Percentiles rank a stretch among this genome's conserved stretches.
Evolutionary conservation across 2,329 filamentous ascomycete species (phyloP).

Genomic region (Ceratocystiopsis sp.): DNA sequence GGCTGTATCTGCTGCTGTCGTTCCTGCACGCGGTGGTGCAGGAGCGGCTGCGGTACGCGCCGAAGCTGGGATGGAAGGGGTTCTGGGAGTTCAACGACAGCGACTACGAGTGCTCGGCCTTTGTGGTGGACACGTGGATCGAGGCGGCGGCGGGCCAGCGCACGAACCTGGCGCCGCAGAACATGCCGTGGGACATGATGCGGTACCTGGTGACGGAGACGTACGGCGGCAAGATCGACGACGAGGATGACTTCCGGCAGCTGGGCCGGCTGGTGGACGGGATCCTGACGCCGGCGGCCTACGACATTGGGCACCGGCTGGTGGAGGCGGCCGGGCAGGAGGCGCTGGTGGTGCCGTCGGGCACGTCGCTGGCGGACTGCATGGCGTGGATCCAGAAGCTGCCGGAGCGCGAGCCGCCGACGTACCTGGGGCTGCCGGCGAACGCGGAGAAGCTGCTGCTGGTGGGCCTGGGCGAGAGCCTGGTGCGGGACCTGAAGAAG

Average conservation of each 20-base stretch:
- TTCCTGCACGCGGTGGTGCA: slow-evolving; percentile 95
- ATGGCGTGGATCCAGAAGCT: slow-evolving; percentile 79
- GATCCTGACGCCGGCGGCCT: slow-evolving; percentile 74
- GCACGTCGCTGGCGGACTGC: slow-evolving; percentile 74
- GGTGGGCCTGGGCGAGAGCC: slow-evolving; percentile 68
- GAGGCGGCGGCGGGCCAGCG: slow-evolving; percentile 67
- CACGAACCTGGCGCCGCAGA: slow-evolving; percentile 82
- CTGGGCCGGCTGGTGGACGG: slow-evolving; percentile 57
- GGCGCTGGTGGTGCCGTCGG: slow-evolving; percentile 56
- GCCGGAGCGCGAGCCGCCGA: slow-evolving; percentile 89
- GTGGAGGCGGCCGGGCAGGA: slow-evolving; percentile 49
- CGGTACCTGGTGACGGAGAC: slow-evolving; percentile 81
- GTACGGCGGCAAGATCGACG: slow-evolving; percentile 94
- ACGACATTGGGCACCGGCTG: slow-evolving; percentile 81
- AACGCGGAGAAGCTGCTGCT: slow-evolving; percentile 94
- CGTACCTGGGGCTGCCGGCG: slow-evolving; percentile 80
- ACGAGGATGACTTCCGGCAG: slow-evolving; percentile 64
- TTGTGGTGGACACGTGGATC: slow-evolving; percentile 91
- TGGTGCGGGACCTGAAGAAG: slow-evolving; percentile 70
- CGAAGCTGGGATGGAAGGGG: slow-evolving; percentile 88
- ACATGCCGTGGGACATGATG: slow-evolving; percentile 94
- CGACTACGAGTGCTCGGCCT: slow-evolving; percentile 94
- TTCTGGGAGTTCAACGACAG: slow-evolving; percentile 99
- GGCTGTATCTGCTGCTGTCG: slow-evolving; percentile 77
- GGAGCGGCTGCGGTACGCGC: slow-evolving; percentile 85